Evolutionary conservation across 352 stramenopile genomes (phyloP).

Genomic region (Halophytophthora polymorphica): DNA sequence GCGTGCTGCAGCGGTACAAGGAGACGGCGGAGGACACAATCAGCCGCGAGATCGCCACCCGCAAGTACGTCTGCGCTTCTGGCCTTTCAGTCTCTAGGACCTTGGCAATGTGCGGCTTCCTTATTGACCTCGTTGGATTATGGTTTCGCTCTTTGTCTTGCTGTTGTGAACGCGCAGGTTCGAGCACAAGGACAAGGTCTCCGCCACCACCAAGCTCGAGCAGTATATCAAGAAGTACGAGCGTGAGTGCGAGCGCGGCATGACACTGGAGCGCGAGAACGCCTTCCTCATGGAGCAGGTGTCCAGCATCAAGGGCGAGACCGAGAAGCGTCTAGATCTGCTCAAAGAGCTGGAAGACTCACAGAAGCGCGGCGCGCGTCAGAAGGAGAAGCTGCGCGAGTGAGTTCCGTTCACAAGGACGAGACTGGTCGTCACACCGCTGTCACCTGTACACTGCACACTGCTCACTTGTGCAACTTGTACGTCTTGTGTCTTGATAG

Average conservation of each 20-base stretch:
- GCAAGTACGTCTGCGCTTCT: constrained; percentile 35
- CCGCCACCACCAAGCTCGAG: constrained; percentile 58
- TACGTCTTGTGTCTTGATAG: constrained; percentile 15
- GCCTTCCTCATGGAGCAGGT: constrained; percentile 66
- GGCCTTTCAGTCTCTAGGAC: neutral
- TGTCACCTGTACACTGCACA: neutral
- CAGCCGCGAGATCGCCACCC: constrained; percentile 41
- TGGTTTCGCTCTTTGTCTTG: neutral
- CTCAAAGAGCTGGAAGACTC: constrained; percentile 66
- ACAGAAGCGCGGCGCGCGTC: constrained; percentile 60
- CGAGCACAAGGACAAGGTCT: constrained; percentile 71
- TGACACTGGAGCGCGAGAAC: constrained; percentile 65
- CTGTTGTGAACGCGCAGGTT: constrained; percentile 18
- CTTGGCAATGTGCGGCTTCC: neutral
- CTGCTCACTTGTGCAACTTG: neutral
- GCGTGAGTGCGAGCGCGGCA: constrained; percentile 58
- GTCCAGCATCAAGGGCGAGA: constrained; percentile 69
- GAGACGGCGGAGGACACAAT: constrained; percentile 69
- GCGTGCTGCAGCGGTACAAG: constrained; percentile 72
- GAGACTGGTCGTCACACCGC: neutral
- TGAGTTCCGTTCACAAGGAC: constrained; percentile 9
- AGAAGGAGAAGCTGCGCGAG: constrained; percentile 75
- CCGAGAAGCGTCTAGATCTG: constrained; percentile 67
- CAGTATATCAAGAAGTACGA: constrained; percentile 85
- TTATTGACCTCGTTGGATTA: neutral